phyloP scores from a whole-genome alignment of 768 basidiomycete species.

The Pseudohyphozyma bogoriensis region DNA sequence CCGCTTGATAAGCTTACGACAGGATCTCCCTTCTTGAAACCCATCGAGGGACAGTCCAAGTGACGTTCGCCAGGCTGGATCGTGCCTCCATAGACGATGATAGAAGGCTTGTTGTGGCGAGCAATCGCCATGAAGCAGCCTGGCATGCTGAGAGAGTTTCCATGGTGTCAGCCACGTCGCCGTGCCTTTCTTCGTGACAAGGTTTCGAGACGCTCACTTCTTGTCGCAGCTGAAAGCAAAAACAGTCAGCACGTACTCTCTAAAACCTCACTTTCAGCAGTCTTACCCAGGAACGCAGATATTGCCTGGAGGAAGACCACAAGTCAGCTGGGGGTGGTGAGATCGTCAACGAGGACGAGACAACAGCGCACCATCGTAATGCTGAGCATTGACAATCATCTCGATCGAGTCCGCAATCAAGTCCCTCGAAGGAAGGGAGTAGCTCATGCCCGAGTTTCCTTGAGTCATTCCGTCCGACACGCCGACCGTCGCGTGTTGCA shows the following conservation, averaged over 20 bases:
- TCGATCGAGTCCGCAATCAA: constrained; percentile 84
- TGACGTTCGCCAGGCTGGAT: constrained; percentile 67
- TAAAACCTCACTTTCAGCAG: too few relatives aligned
- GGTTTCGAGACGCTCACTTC: constrained; percentile 54
- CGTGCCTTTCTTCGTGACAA: too few relatives aligned
- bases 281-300: constrained; percentile 69
- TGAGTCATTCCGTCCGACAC: constrained; percentile 43
- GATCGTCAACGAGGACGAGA: too few relatives aligned
- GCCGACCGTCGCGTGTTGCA: constrained; percentile 34
- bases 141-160: too few relatives aligned
- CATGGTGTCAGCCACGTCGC: too few relatives aligned
- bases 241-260: too few relatives aligned
- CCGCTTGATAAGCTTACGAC: too few relatives aligned
- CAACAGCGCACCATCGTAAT: too few relatives aligned
- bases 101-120: constrained; percentile 76
- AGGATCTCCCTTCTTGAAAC: constrained; percentile 63
- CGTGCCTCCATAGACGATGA: constrained; percentile 76
- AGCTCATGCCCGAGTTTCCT: constrained; percentile 64
- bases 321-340: too few relatives aligned
- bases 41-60: constrained; percentile 67
- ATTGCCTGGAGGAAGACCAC: too few relatives aligned
- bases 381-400: constrained; percentile 48
- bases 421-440: constrained; percentile 71
- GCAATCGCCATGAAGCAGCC: constrained; percentile 77
- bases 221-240: too few relatives aligned